phyloP scores from a whole-genome alignment of 306 rosid species.

The Potentilla sterilis region DNA sequence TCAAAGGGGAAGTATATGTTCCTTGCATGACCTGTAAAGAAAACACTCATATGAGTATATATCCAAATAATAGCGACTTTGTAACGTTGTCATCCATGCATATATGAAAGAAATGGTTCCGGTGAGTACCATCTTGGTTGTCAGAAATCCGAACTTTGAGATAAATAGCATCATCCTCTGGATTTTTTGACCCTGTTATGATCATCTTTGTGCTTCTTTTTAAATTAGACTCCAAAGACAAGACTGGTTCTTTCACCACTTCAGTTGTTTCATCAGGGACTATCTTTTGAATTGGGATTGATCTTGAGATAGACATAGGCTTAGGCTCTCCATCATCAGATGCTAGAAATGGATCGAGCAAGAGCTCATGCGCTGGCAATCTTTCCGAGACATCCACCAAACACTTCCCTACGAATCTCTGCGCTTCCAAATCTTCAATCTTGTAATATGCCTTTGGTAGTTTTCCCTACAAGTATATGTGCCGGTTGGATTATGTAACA shows the following conservation, averaged over 20 bases:
- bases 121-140: conserved; percentile 37
- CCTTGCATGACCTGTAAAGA: conserved; percentile 46
- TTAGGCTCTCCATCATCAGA: conserved; percentile 30
- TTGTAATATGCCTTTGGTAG: conserved; percentile 62
- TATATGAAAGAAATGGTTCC: neutral
- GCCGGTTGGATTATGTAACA: neutral
- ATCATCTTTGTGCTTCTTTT: conserved; percentile 51
- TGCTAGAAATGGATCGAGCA: conserved; percentile 75
- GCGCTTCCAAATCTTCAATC: conserved; percentile 66
- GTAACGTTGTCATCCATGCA: neutral
- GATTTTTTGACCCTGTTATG: conserved; percentile 68
- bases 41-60: neutral
- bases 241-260: neutral
- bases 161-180: conserved; percentile 57
- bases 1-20: conserved; percentile 75
- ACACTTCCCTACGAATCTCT: conserved; percentile 68
- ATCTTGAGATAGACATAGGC: conserved; percentile 16
- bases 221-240: conserved; percentile 19
- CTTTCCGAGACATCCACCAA: conserved; percentile 62
- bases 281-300: conserved; percentile 13
- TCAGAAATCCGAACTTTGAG: conserved; percentile 64
- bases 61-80: neutral
- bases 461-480: conserved; percentile 51
- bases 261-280: neutral
- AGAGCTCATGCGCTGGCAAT: conserved; percentile 62